A percentile compares a stretch with the other conserved stretches of the same genome.
Conservation (phyloP, 2,329 filamentous ascomycete genomes). For the Colletotrichum orchidophilum region DNA sequence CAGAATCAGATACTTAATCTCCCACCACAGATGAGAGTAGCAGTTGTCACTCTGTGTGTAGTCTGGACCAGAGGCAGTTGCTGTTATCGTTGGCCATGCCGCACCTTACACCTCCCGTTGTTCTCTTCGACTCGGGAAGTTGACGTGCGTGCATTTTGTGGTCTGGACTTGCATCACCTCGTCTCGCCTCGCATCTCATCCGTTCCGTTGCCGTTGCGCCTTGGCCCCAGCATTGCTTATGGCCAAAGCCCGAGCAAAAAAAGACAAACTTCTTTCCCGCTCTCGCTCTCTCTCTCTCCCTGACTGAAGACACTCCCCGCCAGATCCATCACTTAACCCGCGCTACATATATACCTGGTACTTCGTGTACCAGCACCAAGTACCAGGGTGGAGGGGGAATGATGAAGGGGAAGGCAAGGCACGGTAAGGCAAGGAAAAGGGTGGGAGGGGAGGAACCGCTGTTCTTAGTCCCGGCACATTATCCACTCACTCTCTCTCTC, state of each 20-base stretch:
- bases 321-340: not conserved
- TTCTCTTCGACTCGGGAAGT: not conserved
- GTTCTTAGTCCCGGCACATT: slow-evolving; percentile 10
- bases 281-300: not conserved
- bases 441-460: slow-evolving; percentile 17
- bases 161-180: not conserved
- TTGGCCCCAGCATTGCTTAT: slow-evolving; percentile 23
- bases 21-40: not conserved
- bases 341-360: not conserved
- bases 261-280: slow-evolving; percentile 2
- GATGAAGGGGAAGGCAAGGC: not conserved
- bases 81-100: not conserved
- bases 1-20: not conserved
- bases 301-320: not conserved
- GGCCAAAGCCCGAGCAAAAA: slow-evolving; percentile 12
- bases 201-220: slow-evolving; percentile 7
- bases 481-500: slow-evolving; percentile 20
- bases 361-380: not conserved
- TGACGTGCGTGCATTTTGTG: not conserved
- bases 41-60: too few relatives aligned
- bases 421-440: not conserved
- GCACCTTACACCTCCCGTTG: slow-evolving; percentile 1
- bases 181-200: slow-evolving; percentile 1
- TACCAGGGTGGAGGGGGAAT: not conserved
- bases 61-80: not conserved